These are phyloP conservation scores for Aspergillus carbonarius DNA, from an alignment of 2,329 filamentous ascomycete species.

Conservation along the genomic window DNA sequence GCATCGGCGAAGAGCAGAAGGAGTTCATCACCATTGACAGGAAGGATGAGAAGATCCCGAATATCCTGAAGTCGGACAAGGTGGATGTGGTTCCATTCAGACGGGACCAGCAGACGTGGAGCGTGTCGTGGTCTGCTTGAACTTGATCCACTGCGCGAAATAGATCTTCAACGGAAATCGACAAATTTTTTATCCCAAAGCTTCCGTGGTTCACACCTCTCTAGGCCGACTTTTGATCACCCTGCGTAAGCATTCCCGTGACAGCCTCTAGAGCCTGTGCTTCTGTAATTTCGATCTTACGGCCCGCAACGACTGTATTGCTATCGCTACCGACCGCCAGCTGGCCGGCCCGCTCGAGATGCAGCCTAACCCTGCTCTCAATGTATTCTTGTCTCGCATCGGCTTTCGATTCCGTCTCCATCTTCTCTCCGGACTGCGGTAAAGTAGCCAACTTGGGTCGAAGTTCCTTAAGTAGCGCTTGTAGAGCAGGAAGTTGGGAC, in stretches of 20 bases:
- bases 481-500: constrained; percentile 77
- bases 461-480: constrained; percentile 66
- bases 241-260: constrained; percentile 36
- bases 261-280: constrained; percentile 44
- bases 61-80: constrained; percentile 55
- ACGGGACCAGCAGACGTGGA: constrained; percentile 56
- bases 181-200: neutral
- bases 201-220: neutral
- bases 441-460: constrained; percentile 61
- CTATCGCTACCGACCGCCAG: constrained; percentile 35
- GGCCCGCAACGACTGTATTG: constrained; percentile 37
- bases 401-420: constrained; percentile 56
- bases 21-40: constrained; percentile 58
- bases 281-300: constrained; percentile 41
- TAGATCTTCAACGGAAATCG: constrained; percentile 9
- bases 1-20: constrained; percentile 48
- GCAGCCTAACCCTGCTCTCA: constrained; percentile 72
- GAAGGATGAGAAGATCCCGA: constrained; percentile 55
- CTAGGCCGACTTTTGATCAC: constrained; percentile 20
- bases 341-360: constrained; percentile 62
- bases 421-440: constrained; percentile 34
- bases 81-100: constrained; percentile 67
- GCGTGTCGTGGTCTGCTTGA: constrained; percentile 33
- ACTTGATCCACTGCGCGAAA: neutral
- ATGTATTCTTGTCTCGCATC: constrained; percentile 78